Evolutionary conservation across 208 protist species (phyloP).

Genomic region (Blastocrithidia nonstop): DNA sequence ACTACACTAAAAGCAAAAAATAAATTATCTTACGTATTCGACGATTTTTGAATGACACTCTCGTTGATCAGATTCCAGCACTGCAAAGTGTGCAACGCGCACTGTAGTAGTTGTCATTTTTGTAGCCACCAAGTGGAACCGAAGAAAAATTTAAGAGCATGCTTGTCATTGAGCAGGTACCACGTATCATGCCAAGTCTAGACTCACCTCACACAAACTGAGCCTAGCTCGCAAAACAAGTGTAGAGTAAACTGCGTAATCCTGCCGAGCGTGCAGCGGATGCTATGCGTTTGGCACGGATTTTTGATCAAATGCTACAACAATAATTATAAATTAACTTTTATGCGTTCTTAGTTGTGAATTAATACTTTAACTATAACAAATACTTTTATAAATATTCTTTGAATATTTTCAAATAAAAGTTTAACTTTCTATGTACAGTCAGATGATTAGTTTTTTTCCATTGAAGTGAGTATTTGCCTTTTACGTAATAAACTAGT

Average conservation of each 20-base stretch:
- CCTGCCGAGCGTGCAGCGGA: constrained; percentile 28
- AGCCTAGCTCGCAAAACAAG: constrained; percentile 9
- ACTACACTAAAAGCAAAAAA: constrained; percentile 74
- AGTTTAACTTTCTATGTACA: too few relatives aligned
- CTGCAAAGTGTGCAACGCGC: constrained; percentile 72
- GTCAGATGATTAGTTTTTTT: too few relatives aligned
- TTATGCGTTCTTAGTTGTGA: too few relatives aligned
- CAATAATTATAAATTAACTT: constrained; percentile 8
- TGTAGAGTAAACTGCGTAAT: constrained; percentile 24
- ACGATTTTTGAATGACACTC: constrained; percentile 66
- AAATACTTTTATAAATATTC: constrained; percentile 1
- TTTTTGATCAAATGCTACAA: constrained; percentile 72
- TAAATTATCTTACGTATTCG: constrained; percentile 50
- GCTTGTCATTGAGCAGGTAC: constrained; percentile 79
- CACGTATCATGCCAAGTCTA: constrained; percentile 55
- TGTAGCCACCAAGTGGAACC: constrained; percentile 72
- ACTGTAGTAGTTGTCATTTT: constrained; percentile 79
- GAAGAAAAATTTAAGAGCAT: constrained; percentile 80
- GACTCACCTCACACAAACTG: constrained; percentile 17
- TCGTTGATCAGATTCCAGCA: constrained; percentile 83
- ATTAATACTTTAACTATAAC: too few relatives aligned
- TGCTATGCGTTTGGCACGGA: constrained; percentile 46
- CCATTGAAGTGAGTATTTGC: too few relatives aligned
- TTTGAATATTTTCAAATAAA: neutral
- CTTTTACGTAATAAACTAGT: too few relatives aligned